Conservation (phyloP, 345 rosid species). For the Firmiana major region DNA sequence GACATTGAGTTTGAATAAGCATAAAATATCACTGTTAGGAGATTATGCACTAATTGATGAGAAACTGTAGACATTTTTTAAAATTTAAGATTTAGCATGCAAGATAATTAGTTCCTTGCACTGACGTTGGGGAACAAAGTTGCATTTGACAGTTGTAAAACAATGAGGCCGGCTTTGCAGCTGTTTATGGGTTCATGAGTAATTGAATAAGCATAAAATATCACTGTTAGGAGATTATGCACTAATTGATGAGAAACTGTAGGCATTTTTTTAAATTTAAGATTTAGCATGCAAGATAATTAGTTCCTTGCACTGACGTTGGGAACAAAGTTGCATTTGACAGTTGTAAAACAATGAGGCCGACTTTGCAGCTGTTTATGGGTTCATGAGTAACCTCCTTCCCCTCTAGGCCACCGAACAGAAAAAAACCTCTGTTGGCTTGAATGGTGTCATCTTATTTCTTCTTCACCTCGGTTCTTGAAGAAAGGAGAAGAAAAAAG, state of each 20-base stretch:
- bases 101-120: not conserved
- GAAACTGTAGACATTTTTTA: not conserved
- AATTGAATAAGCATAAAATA: not conserved
- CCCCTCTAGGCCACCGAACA: no score
- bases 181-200: not conserved
- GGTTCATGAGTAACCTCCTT: not conserved
- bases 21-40: not conserved
- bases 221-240: not conserved
- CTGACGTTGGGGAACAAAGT: conserved; percentile 7
- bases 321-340: not conserved
- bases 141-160: not conserved
- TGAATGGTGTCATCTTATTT: not conserved
- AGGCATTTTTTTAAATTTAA: not conserved
- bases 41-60: not conserved
- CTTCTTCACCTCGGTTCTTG: not conserved
- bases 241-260: not conserved
- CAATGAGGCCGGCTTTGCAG: not conserved
- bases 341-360: not conserved
- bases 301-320: conserved; percentile 7
- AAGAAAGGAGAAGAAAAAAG: not conserved
- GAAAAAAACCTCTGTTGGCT: not conserved
- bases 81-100: conserved; percentile 1
- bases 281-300: conserved; percentile 4
- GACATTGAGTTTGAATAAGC: not conserved
- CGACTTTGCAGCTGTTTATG: not conserved